These are phyloP conservation scores for Cercospora beticola DNA, from an alignment of 2,329 filamentous ascomycete species.

Conservation along the genomic window DNA sequence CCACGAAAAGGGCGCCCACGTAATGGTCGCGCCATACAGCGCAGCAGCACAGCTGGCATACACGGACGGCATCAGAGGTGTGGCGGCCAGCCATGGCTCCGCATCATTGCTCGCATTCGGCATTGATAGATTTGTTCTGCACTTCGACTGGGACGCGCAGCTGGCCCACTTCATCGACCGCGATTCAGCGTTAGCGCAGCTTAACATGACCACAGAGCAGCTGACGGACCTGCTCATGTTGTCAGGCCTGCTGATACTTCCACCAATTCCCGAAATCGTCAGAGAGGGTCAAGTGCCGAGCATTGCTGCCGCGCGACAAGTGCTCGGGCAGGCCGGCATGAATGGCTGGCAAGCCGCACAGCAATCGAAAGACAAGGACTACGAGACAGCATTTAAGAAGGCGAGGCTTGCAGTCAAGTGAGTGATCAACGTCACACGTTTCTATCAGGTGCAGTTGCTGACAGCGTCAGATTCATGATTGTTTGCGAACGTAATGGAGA, in stretches of 20 bases:
- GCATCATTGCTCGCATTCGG: slow-evolving; percentile 85
- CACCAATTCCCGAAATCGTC: slow-evolving; percentile 65
- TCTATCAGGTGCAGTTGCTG: not conserved
- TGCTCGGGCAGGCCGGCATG: slow-evolving; percentile 65
- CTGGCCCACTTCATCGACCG: slow-evolving; percentile 65
- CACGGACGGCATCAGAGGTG: slow-evolving; percentile 68
- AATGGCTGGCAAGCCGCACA: slow-evolving; percentile 73
- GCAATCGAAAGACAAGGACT: slow-evolving; percentile 76
- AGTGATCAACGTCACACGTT: not conserved
- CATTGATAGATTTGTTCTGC: slow-evolving; percentile 70
- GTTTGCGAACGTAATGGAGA: slow-evolving; percentile 76
- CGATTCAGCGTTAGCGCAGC: slow-evolving; percentile 60
- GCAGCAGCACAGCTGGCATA: slow-evolving; percentile 81
- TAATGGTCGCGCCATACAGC: slow-evolving; percentile 81
- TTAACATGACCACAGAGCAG: slow-evolving; percentile 65
- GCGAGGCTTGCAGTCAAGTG: slow-evolving; percentile 75
- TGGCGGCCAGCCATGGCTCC: slow-evolving; percentile 76
- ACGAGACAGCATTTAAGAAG: slow-evolving; percentile 82
- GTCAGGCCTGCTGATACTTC: slow-evolving; percentile 69
- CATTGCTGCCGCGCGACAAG: slow-evolving; percentile 73
- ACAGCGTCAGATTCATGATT: slow-evolving; percentile 63
- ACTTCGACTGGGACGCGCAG: slow-evolving; percentile 64
- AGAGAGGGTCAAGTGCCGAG: slow-evolving; percentile 44
- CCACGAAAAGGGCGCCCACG: slow-evolving; percentile 66
- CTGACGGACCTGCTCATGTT: slow-evolving; percentile 65